A percentile compares a stretch with the other conserved stretches of the same genome.
phyloP scores from a whole-genome alignment of 129 eudicot species.

The Flaveria brownii region DNA sequence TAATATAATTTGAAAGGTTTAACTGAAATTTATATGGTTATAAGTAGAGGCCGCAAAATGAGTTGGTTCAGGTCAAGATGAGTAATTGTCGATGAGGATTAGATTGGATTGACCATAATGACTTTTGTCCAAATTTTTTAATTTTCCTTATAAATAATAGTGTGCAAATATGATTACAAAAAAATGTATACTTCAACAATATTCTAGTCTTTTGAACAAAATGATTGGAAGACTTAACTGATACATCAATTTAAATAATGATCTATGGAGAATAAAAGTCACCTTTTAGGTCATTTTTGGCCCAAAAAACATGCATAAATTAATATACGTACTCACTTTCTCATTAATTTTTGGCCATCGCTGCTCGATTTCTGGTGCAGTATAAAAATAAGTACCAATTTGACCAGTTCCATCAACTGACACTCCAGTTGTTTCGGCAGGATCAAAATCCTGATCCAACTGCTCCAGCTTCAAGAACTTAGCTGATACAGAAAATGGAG shows the following conservation, averaged over 20 bases:
- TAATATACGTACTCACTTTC: slow-evolving; percentile 54
- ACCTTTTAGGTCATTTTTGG: not conserved
- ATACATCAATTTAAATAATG: slow-evolving; percentile 20
- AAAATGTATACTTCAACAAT: not conserved
- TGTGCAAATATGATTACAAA: slow-evolving; percentile 1
- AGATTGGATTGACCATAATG: slow-evolving; percentile 1
- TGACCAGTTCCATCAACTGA: slow-evolving; percentile 95
- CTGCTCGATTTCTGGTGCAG: slow-evolving; percentile 98
- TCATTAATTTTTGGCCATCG: slow-evolving; percentile 95
- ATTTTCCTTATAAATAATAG: not conserved
- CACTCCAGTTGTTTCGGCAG: slow-evolving; percentile 69
- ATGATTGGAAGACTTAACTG: not conserved
- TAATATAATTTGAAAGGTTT: not conserved
- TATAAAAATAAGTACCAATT: slow-evolving; percentile 92
- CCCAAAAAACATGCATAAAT: not conserved
- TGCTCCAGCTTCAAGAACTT: slow-evolving; percentile 92
- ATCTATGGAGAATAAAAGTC: slow-evolving; percentile 11
- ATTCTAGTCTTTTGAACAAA: not conserved
- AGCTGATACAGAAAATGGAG: slow-evolving; percentile 49
- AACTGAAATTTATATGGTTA: not conserved
- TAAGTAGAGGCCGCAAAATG: not conserved
- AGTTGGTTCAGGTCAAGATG: not conserved
- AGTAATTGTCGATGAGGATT: not conserved
- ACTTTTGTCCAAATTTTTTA: not conserved
- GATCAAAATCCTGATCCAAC: slow-evolving; percentile 78